Percentiles rank a stretch among this genome's conserved stretches.
Evolutionary conservation across 192 early-diverging fungal genomes (phyloP).

Genomic region (Rhizophlyctis rosea): DNA sequence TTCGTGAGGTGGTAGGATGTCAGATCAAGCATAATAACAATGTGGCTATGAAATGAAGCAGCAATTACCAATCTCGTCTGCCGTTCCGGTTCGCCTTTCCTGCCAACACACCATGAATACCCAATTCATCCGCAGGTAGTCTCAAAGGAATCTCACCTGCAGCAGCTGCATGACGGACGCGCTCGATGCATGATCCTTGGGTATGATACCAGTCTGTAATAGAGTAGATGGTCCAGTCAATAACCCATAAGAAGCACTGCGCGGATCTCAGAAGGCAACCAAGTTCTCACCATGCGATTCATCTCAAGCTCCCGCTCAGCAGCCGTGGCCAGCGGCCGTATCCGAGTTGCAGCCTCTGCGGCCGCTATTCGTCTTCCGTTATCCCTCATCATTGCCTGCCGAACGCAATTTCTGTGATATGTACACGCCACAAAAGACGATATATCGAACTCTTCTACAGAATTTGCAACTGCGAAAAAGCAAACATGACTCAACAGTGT

Average conservation of each 20-base stretch:
- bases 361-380: neutral
- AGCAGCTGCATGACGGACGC: neutral
- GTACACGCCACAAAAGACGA: too few species aligned
- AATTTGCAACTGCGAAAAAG: too few species aligned
- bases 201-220: neutral
- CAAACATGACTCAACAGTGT: too few species aligned
- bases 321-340: neutral
- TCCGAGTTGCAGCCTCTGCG: neutral
- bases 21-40: too few species aligned
- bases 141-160: neutral
- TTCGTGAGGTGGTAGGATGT: neutral
- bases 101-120: neutral
- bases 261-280: neutral
- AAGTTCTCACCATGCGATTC: neutral
- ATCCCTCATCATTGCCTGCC: too few species aligned
- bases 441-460: too few species aligned
- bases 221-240: neutral
- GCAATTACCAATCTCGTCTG: neutral
- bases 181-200: neutral
- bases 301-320: neutral
- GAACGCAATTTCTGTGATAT: too few species aligned
- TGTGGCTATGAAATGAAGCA: neutral
- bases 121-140: neutral
- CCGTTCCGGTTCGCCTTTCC: neutral
- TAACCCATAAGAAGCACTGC: neutral